Evolutionary conservation across 2,329 filamentous ascomycete genomes (phyloP).

Genomic region (Thermoascus crustaceus): DNA sequence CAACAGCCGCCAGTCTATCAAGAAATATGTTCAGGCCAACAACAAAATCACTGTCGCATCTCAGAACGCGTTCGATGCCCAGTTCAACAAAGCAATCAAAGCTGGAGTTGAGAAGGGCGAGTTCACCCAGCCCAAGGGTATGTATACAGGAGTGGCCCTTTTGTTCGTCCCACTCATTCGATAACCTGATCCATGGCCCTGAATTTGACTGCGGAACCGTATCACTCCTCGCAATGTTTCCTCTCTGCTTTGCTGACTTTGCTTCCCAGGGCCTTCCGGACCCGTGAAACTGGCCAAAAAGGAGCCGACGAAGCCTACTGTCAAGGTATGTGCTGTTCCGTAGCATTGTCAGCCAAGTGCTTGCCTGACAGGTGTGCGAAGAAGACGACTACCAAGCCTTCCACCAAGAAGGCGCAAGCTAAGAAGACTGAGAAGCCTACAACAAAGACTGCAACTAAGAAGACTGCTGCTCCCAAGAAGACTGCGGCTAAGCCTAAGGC

Average conservation of each 20-base stretch:
- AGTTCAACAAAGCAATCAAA: slow-evolving; percentile 81
- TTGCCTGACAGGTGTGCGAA: slow-evolving; percentile 37
- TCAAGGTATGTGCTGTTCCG: slow-evolving; percentile 20
- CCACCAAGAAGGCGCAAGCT: slow-evolving; percentile 3
- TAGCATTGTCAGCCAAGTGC: slow-evolving; percentile 1
- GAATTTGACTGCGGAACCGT: too few relatives aligned
- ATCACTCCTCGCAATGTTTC: too few relatives aligned
- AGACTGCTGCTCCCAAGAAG: slow-evolving; percentile 42
- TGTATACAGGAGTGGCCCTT: too few relatives aligned
- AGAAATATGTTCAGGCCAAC: slow-evolving; percentile 67
- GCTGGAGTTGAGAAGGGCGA: slow-evolving; percentile 76
- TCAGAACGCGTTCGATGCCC: slow-evolving; percentile 55
- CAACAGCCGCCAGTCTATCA: slow-evolving; percentile 59
- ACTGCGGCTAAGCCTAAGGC: slow-evolving; percentile 44
- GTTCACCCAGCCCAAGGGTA: slow-evolving; percentile 88
- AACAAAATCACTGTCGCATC: slow-evolving; percentile 53
- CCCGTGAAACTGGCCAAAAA: slow-evolving; percentile 91
- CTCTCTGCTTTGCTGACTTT: neutral
- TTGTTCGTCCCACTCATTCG: slow-evolving; percentile 5
- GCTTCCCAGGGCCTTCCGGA: slow-evolving; percentile 62
- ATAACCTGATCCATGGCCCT: too few relatives aligned
- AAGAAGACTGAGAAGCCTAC: slow-evolving; percentile 36
- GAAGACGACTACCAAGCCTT: slow-evolving; percentile 27
- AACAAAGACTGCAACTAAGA: slow-evolving; percentile 41
- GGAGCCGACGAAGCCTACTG: slow-evolving; percentile 42